Conservation (phyloP, 345 rosid genomes). For the Bruguiera gymnorhiza region DNA sequence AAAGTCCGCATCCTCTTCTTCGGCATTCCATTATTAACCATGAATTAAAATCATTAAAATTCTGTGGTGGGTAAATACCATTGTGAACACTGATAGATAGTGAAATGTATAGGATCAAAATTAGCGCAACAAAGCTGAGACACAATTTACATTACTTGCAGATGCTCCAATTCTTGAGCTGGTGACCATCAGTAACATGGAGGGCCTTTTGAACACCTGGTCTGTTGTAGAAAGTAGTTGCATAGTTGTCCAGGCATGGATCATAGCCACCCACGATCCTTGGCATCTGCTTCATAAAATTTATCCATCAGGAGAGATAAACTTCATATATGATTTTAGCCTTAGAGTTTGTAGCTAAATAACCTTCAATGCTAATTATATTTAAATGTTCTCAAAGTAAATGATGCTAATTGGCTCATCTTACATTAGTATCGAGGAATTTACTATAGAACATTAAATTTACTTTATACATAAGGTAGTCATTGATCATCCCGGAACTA, state of each 20-base stretch:
- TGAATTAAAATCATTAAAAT: too few species aligned
- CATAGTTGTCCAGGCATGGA: conserved; percentile 78
- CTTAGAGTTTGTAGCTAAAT: too few species aligned
- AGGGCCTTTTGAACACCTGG: conserved; percentile 79
- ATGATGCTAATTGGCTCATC: too few species aligned
- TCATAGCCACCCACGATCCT: conserved; percentile 80
- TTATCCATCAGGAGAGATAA: not conserved
- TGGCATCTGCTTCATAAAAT: conserved; percentile 45
- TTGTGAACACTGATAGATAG: not conserved
- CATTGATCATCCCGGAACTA: too few species aligned
- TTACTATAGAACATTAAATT: too few species aligned
- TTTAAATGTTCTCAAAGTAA: too few species aligned
- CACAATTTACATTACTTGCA: conserved; percentile 62
- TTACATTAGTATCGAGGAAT: too few species aligned
- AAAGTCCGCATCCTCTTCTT: not conserved
- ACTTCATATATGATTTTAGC: too few species aligned
- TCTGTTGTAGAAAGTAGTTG: conserved; percentile 67
- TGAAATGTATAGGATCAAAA: not conserved
- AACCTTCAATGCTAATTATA: not conserved
- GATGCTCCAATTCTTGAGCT: conserved; percentile 73
- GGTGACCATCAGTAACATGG: conserved; percentile 67
- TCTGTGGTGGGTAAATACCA: too few species aligned
- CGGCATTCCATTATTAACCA: too few species aligned
- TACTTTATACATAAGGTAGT: too few species aligned
- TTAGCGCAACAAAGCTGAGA: not conserved